Evolutionary conservation across 2,329 filamentous ascomycete genomes (phyloP).

Genomic region (Biscogniauxia marginata): DNA sequence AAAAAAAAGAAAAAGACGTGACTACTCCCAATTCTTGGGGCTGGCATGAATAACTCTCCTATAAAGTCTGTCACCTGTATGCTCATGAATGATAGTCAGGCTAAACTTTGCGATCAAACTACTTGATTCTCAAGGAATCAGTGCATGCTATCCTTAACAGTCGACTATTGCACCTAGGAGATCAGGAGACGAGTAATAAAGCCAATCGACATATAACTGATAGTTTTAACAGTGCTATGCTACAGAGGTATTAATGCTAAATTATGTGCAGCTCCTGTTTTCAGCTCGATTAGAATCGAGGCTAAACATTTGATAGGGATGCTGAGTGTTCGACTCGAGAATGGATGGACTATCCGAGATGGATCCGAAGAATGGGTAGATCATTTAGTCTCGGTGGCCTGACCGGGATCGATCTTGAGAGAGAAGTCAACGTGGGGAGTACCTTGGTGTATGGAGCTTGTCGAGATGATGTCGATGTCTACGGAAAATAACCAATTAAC

Average conservation of each 20-base stretch:
- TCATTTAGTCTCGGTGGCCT: conserved; percentile 8
- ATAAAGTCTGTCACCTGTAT: no score
- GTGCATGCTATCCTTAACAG: no score
- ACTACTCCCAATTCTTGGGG: no score
- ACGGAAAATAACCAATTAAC: conserved; percentile 7
- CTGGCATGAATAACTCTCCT: no score
- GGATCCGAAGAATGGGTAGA: neutral
- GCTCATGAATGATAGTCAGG: no score
- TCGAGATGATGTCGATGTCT: conserved; percentile 95
- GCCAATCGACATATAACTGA: neutral
- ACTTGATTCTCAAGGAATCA: no score
- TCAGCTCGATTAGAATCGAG: neutral
- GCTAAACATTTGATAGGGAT: neutral
- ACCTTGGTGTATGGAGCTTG: conserved; percentile 94
- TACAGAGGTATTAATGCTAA: neutral
- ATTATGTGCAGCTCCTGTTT: neutral
- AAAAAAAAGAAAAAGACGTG: no score
- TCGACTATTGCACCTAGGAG: no score
- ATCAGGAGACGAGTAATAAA: no score
- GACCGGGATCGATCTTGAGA: conserved; percentile 71
- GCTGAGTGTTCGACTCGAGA: neutral
- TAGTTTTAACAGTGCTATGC: no score
- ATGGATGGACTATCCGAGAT: neutral
- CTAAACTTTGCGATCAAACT: no score
- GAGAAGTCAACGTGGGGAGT: conserved; percentile 94